Base-by-base conservation (phyloP, 75 land plant genomes). In the Sequoia sempervirens region DNA sequence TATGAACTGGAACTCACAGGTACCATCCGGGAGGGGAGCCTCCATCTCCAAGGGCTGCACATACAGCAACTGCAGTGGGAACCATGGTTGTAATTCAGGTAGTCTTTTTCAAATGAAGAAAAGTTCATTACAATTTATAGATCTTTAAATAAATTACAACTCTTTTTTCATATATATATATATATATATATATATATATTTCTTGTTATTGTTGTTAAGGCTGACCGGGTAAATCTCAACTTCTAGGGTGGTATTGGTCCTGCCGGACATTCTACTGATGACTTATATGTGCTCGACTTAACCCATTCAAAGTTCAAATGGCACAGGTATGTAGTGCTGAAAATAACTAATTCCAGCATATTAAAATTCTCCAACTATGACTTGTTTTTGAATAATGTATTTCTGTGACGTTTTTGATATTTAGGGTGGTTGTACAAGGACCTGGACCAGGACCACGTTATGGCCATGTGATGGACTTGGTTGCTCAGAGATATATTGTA, bases 21-120 rank as follows among this genome's bases (percentile, higher is more conserved):
- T 68, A 91, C 11, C 87, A 82, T 50, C 95, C 97, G 1, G 90
- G 88, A 4, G 97, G 97, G 26, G 96, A 95, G 72, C 91, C 94
- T n/a, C 97, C 97, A 23, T 95, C 97, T 52, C 94, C 94, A 36
- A 88, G 97, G 83, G 97, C 97, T 52, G 97, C 97, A 36, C 97
- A 95, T 88, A 90, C 97, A 12, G 95, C 97, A 0, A 92, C 97
- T 41, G 94, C 94, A 1, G 97, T 95, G 52, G 97, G 97, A 4
- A 91, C 96, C 37, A 95, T 94, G 96, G 94, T 95, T 79, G 92
- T 89, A 2, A 88, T 93, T 85, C 95, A 93, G 95, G 95, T 93
- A 80, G 61, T 14, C 2, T 14, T n/a, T 47, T 46, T 80, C 23
- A 14, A 37, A 30, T 38, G 18, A 80, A 26, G 26, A 80, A 37